Evolutionary conservation across 2,329 filamentous ascomycete genomes (phyloP), one percentile per base, ranked within the genome.

Genomic region (Colletotrichum sp.): DNA sequence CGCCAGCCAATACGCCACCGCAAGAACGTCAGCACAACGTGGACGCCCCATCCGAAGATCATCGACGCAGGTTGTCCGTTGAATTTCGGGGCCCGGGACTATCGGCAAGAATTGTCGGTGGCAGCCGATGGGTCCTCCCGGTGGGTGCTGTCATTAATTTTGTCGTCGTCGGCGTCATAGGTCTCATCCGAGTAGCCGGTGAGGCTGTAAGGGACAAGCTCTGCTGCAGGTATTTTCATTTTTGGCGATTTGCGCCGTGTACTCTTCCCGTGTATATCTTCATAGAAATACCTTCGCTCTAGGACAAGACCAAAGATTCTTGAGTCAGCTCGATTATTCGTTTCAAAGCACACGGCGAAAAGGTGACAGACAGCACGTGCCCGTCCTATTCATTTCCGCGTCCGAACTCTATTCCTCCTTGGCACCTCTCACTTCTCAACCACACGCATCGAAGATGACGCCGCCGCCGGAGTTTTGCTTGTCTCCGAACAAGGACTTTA

Each of bases 401-500:
- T 36, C 30, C 26, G 30, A 63, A 63, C 30, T 63, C 16, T 24
- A 63, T 63, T 34, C n/a, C 30, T 32, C 4, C 59, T 21, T 30
- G 10, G n/a, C 44, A 21, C 6, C 6, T 5, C 1, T 32, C 18
- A 32, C 59, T 1, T 21, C 7, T 34, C 59, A 15, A 15, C 16
- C 59, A 21, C 30, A 24, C 59, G 16, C 0, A 15, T 8, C 10
- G 28, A 63, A 49, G 26, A 76, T 76, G 73, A 59, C 73, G 28
- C 70, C 70, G 21, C 73, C 73, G 21, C 63, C 39, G 9, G 73
- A 76, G 18, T 76, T 76, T 49, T 52, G 30, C 6, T 49, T 68
- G 21, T 6, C 73, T 18, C 76, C 68, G n/a, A 49, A 36, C 39
- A 77, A 76, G 66, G 13, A 7, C 52, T 76, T 77, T 15, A 70